A percentile compares a stretch with the other conserved stretches of the same genome.
These are phyloP conservation scores for Schizophyllum commune DNA, from an alignment of 1,284 basidiomycete genomes.

Conservation along the genomic window DNA sequence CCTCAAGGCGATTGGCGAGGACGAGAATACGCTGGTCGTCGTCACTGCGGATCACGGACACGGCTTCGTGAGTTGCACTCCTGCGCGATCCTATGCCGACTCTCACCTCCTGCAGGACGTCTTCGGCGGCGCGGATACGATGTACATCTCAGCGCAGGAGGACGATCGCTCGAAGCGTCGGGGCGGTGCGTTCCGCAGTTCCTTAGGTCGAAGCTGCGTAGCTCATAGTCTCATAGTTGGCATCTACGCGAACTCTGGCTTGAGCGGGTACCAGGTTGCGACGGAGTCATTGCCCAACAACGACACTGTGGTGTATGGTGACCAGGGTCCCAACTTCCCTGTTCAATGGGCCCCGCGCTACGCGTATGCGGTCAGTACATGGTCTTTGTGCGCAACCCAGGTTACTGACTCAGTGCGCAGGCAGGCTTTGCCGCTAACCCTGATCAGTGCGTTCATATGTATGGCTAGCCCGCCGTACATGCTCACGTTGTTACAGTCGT, in stretches of 20 bases:
- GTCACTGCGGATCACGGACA: conserved; percentile 37
- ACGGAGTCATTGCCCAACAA: conserved; percentile 28
- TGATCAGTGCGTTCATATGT: conserved; percentile 24
- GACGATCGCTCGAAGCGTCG: conserved; percentile 27
- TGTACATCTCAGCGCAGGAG: conserved; percentile 29
- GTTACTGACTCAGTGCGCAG: background rate
- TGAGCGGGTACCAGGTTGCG: conserved; percentile 31
- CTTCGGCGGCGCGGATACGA: conserved; percentile 34
- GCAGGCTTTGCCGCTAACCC: conserved; percentile 31
- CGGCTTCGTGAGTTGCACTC: conserved; percentile 24
- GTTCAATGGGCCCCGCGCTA: conserved; percentile 37
- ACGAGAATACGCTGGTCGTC: conserved; percentile 31
- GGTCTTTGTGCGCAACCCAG: background rate
- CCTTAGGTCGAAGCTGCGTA: background rate
- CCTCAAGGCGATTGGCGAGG: conserved; percentile 31
- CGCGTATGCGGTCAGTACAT: conserved; percentile 25
- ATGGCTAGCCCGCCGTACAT: too few relatives aligned
- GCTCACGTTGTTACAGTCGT: conserved; percentile 16
- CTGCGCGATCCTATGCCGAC: background rate
- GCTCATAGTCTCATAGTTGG: conserved; percentile 23
- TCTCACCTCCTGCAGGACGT: conserved; percentile 23
- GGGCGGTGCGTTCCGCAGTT: conserved; percentile 18
- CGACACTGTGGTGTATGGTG: conserved; percentile 27
- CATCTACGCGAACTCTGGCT: conserved; percentile 27
- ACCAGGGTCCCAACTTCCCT: conserved; percentile 33